Conservation (phyloP, 1,284 basidiomycete genomes). For the Ganoderma lucidum region DNA sequence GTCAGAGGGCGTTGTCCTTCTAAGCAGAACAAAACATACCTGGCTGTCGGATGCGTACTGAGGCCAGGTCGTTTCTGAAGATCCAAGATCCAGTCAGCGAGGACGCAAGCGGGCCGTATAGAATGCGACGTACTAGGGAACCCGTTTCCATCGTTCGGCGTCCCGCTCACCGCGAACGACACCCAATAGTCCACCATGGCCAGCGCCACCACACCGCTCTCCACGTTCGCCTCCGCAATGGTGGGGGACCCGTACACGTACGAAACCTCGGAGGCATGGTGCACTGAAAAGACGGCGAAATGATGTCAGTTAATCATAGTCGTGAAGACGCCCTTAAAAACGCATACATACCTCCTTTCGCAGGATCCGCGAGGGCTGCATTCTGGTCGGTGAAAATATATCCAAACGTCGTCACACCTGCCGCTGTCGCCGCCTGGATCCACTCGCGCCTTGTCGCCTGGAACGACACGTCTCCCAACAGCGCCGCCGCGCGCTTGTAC, state of each 20-base stretch:
- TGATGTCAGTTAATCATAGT: too few relatives aligned
- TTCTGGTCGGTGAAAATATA: conserved; percentile 57
- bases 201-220: conserved; percentile 43
- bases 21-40: conserved; percentile 8
- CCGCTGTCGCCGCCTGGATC: conserved; percentile 47
- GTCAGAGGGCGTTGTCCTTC: background rate
- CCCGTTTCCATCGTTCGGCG: conserved; percentile 58
- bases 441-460: conserved; percentile 50
- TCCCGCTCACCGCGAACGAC: conserved; percentile 55
- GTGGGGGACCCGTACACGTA: conserved; percentile 48
- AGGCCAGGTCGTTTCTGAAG: conserved; percentile 33
- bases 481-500: conserved; percentile 53
- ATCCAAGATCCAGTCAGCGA: background rate
- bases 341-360: conserved; percentile 37
- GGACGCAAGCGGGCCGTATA: background rate
- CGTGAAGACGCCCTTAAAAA: background rate
- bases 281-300: conserved; percentile 37
- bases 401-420: conserved; percentile 52
- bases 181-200: conserved; percentile 61
- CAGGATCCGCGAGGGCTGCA: conserved; percentile 36
- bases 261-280: conserved; percentile 49
- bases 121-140: conserved; percentile 41
- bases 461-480: conserved; percentile 53
- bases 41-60: conserved; percentile 23
- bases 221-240: conserved; percentile 32